Percentiles rank a stretch among this genome's conserved stretches.
Conservation (phyloP, 148 eudicot genomes). For the Fagopyrum esculentum region DNA sequence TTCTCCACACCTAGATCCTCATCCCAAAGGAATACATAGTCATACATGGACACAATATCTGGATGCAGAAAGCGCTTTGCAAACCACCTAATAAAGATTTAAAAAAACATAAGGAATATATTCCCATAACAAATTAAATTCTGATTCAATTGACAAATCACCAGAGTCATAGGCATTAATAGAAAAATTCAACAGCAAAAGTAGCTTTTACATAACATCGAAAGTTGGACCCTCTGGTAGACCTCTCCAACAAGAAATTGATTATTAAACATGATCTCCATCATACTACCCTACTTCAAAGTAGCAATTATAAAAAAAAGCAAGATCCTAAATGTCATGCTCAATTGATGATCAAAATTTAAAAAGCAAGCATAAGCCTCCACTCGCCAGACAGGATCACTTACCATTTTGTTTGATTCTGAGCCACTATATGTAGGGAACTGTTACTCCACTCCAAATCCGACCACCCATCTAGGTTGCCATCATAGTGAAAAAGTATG, state of each 20-base stretch:
- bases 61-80: slow-evolving; percentile 97
- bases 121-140: background rate
- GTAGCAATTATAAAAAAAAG: background rate
- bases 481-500: slow-evolving; percentile 84
- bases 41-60: slow-evolving; percentile 72
- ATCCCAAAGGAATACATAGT: slow-evolving; percentile 94
- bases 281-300: background rate
- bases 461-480: slow-evolving; percentile 74
- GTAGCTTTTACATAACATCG: background rate
- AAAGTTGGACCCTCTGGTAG: background rate
- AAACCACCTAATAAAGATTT: slow-evolving; percentile 67
- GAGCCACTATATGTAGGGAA: slow-evolving; percentile 70
- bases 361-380: background rate
- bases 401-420: slow-evolving; percentile 95
- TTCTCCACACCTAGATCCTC: slow-evolving; percentile 87
- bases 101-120: background rate
- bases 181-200: background rate
- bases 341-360: background rate
- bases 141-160: background rate
- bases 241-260: background rate
- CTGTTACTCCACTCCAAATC: slow-evolving; percentile 77
- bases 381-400: background rate
- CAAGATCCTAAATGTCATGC: background rate
- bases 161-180: background rate
- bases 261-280: background rate